Conservation (phyloP, 768 basidiomycete species). For the Sporobolomyces pararoseus region DNA sequence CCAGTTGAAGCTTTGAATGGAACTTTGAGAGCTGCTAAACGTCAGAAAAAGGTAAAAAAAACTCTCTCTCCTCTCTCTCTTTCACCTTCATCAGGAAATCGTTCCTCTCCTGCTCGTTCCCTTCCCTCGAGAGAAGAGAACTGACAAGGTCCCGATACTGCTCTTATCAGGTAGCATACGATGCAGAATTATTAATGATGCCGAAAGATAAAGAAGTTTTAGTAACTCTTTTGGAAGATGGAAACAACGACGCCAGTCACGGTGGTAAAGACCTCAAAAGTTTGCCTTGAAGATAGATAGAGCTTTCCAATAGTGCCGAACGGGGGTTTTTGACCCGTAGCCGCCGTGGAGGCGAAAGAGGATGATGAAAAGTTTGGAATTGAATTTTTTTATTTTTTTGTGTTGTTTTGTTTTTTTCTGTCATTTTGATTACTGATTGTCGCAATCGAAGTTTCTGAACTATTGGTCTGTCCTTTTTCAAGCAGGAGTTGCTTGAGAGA, state of each 20-base stretch:
- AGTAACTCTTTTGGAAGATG: constrained; percentile 12
- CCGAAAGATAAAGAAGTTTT: constrained; percentile 28
- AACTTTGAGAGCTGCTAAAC: constrained; percentile 33
- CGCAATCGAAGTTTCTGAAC: no score
- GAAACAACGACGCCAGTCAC: neutral
- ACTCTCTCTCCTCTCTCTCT: neutral
- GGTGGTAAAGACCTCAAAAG: neutral
- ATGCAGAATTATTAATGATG: constrained; percentile 39
- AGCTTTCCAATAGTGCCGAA: no score
- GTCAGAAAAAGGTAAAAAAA: constrained; percentile 34
- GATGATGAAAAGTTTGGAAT: no score
- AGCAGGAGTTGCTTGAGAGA: no score
- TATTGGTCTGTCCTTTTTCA: no score
- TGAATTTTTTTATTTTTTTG: no score
- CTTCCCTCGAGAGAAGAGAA: neutral
- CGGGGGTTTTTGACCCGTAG: no score
- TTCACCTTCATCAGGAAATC: no score
- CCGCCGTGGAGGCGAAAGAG: no score
- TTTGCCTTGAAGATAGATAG: neutral
- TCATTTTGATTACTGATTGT: no score
- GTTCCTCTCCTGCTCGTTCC: neutral
- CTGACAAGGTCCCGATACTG: neutral
- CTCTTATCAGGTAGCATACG: constrained; percentile 25
- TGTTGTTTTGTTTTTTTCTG: no score
- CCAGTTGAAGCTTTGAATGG: constrained; percentile 41